Conservation (phyloP, 169 alveolate genomes). For the Eimeria brunetti region DNA sequence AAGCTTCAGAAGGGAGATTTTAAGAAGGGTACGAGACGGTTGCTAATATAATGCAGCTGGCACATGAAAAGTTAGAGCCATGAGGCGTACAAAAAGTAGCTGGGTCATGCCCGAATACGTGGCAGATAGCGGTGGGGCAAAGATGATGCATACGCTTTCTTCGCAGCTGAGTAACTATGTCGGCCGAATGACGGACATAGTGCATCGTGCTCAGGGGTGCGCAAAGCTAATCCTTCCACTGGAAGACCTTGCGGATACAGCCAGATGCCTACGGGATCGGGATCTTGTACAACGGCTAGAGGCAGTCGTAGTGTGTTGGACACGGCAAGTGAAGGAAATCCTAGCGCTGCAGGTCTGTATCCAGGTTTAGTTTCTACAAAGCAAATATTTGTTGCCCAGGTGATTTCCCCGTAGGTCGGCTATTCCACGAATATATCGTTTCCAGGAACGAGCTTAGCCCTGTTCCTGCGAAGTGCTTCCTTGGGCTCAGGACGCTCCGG, state of each 20-base stretch:
- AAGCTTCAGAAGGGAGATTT: conserved; percentile 45
- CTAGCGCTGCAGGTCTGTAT: conserved; percentile 90
- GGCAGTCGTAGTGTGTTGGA: conserved; percentile 95
- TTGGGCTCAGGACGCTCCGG: conserved; percentile 56
- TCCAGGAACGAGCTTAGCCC: not conserved
- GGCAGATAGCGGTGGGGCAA: not conserved
- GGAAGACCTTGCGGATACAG: conserved; percentile 93
- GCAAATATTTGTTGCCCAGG: not conserved
- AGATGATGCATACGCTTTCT: not conserved
- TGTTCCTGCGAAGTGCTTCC: not conserved
- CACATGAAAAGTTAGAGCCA: not conserved
- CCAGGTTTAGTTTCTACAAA: not conserved
- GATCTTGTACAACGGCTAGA: conserved; percentile 95
- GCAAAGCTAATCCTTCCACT: conserved; percentile 88
- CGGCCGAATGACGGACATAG: conserved; percentile 58
- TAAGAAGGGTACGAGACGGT: conserved; percentile 8
- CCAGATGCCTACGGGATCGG: conserved; percentile 94
- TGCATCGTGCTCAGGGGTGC: conserved; percentile 71
- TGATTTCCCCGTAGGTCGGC: not conserved
- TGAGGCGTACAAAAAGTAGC: not conserved
- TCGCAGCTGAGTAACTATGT: conserved; percentile 44
- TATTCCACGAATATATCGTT: not conserved
- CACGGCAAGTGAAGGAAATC: conserved; percentile 95
- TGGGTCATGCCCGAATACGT: not conserved
- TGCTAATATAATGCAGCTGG: not conserved